Evolutionary conservation across 176 grass and related monocot species (phyloP), one percentile per base, ranked within the genome.

Genomic region (Juncus effusus): DNA sequence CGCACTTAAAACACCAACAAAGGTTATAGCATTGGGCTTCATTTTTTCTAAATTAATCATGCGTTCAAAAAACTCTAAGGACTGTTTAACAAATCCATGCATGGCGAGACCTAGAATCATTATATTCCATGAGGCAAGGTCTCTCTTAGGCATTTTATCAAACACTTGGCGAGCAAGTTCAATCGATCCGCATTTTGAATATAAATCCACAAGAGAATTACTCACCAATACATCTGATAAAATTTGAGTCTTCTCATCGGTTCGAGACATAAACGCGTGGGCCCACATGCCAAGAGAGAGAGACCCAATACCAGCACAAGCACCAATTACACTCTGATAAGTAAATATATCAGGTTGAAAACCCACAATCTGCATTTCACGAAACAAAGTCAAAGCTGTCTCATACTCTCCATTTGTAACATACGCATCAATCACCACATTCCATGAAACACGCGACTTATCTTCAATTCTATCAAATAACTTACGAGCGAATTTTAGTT

Each of bases 131-230:
- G 88, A 92, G 10, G 78, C 62, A 13, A 86, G 53, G 70, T 89
- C 93, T 42, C 83, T 73, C 3, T 0, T 3, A 15, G 88, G 80
- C 85, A 97, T 97, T 69, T 78, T 44, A 16, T 89, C 80, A 79
- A 97, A 89, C 77, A 97, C 78, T 65, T 97, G 85, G 4, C 47
- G 70, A 8, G 85, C 83, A 36, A 92, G 35, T 5, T 67, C 63
- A 9, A 80, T 62, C 45, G 83, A 86, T 3, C 93, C 88, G 55
- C 93, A 97, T 57, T 92, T 92, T 36, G 85, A 76, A 50, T 89
- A 97, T 0, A 92, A 38, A 65, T 92, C 85, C 2, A 92, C 69
- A 38, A 97, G 78, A 44, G 93, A 89, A 75, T 92, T 97, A 77
- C 86, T 92, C 51, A 97, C 88, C 53, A 97, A 77, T 6, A 86